Base-by-base conservation (phyloP, 805 yeast genomes). In the Candida boleticola region DNA sequence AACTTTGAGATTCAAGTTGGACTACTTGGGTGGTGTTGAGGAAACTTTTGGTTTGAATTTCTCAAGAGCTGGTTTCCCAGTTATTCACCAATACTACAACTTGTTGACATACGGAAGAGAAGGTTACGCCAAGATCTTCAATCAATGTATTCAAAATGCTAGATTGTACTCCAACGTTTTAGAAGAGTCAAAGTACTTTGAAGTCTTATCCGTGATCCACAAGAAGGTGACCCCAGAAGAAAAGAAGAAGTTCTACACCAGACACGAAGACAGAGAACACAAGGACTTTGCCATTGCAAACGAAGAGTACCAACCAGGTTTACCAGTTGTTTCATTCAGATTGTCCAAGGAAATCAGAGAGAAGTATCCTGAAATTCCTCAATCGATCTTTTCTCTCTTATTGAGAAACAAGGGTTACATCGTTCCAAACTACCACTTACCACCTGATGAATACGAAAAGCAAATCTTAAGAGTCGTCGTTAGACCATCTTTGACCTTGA, bases 61-160 rank as follows among this genome's bases (percentile, higher is more conserved):
- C 64, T 86, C 95, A 5, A 80, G 97, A 60, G 93, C 97, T 5
- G 97, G 97, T 1, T 86, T 80, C 77, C 95, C 90, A 45, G 90
- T 90, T 25, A 73, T 89, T 47, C 89, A 84, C 57, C 97, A 89
- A 66, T 90, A 89, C 71, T 89, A 68, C 73, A 85, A 85, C 61
- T 81, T 89, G 53, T 65, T 89, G 52, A 70, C 79, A 31, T 68
- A 81, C 27, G 97, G 97, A 5, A 64, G 60, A 45, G 73, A 74
- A 26, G 97, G 97, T n/a, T 89, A 76, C 68, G 61, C 71, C 48
- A 69, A 74, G 39, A 66, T 80, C 29, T 89, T 85, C 58, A 73
- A 73, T 45, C 72, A 72, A 46, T 79, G 90, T 33, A 56, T 89
- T 45, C 71, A 76, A 48, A 87, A 86, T 51, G 92, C 97, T 0